Evolutionary conservation across 2,329 filamentous ascomycete species (phyloP).

Genomic region (Fusarium camptoceras): DNA sequence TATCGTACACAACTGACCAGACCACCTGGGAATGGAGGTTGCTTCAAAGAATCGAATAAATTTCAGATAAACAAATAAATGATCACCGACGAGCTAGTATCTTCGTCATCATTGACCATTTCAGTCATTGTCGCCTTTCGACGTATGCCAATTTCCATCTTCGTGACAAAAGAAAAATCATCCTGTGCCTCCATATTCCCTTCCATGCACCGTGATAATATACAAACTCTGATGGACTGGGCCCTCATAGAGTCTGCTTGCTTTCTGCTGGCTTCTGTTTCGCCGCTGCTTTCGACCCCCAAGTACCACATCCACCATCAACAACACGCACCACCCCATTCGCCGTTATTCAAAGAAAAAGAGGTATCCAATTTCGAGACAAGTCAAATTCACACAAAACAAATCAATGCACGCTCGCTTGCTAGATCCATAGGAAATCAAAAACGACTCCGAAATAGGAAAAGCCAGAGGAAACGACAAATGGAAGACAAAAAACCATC

Average conservation of each 20-base stretch:
- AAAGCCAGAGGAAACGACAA: constrained; percentile 49
- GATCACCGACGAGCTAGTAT: constrained; percentile 44
- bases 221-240: constrained; percentile 45
- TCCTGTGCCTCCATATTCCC: constrained; percentile 19
- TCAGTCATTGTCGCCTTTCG: constrained; percentile 41
- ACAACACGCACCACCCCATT: constrained; percentile 28
- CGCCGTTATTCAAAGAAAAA: constrained; percentile 40
- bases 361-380: constrained; percentile 45
- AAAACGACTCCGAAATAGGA: constrained; percentile 47
- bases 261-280: constrained; percentile 41
- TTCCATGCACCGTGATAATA: constrained; percentile 34
- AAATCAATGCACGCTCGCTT: constrained; percentile 53
- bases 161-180: background rate
- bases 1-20: constrained; percentile 43
- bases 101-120: constrained; percentile 47
- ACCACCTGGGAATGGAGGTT: constrained; percentile 42
- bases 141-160: constrained; percentile 38
- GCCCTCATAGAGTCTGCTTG: constrained; percentile 44
- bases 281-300: constrained; percentile 30
- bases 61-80: constrained; percentile 38
- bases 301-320: constrained; percentile 15
- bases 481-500: constrained; percentile 51
- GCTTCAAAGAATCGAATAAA: constrained; percentile 41
- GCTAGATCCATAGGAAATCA: constrained; percentile 52
- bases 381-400: constrained; percentile 49